Evolutionary conservation across 257 asterid species (phyloP).

Genomic region (Nicotiana obtusifolia): DNA sequence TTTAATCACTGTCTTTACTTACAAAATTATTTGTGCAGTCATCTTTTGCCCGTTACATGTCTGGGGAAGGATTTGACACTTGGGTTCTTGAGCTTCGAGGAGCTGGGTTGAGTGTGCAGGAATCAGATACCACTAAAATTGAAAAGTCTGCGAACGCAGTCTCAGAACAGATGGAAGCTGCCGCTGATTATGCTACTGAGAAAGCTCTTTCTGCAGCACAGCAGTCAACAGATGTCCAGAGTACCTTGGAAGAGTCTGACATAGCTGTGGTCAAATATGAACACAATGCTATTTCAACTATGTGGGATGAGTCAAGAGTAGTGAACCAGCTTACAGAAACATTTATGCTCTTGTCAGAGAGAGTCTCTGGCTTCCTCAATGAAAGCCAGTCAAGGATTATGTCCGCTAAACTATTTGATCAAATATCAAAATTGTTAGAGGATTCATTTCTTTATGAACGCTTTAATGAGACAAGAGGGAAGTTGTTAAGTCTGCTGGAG

Average conservation of each 20-base stretch:
- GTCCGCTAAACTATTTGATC: slow-evolving; percentile 83
- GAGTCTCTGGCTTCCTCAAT: slow-evolving; percentile 87
- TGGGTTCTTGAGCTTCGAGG: slow-evolving; percentile 98
- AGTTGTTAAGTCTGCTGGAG: slow-evolving; percentile 52
- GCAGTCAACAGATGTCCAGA: slow-evolving; percentile 30
- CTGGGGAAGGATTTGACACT: slow-evolving; percentile 97
- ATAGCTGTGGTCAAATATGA: slow-evolving; percentile 35
- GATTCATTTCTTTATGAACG: slow-evolving; percentile 66
- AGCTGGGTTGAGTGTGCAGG: slow-evolving; percentile 80
- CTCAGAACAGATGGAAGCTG: slow-evolving; percentile 60
- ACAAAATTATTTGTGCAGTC: slow-evolving; percentile 45
- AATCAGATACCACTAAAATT: slow-evolving; percentile 45
- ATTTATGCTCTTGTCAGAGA: slow-evolving; percentile 68
- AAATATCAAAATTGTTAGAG: slow-evolving; percentile 66
- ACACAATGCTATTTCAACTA: slow-evolving; percentile 33
- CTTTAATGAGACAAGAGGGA: slow-evolving; percentile 55
- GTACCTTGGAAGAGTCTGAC: slow-evolving; percentile 35
- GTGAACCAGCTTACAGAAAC: slow-evolving; percentile 69
- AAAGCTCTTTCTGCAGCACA: slow-evolving; percentile 33
- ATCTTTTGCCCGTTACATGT: slow-evolving; percentile 96
- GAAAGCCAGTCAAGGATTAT: slow-evolving; percentile 71
- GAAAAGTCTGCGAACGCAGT: slow-evolving; percentile 52
- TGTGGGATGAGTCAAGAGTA: slow-evolving; percentile 72
- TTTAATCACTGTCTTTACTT: slow-evolving; percentile 17
- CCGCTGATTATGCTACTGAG: slow-evolving; percentile 41